Conservation (phyloP, 371 early-diverging fungal genomes). For the Haplosporangium sp. region DNA sequence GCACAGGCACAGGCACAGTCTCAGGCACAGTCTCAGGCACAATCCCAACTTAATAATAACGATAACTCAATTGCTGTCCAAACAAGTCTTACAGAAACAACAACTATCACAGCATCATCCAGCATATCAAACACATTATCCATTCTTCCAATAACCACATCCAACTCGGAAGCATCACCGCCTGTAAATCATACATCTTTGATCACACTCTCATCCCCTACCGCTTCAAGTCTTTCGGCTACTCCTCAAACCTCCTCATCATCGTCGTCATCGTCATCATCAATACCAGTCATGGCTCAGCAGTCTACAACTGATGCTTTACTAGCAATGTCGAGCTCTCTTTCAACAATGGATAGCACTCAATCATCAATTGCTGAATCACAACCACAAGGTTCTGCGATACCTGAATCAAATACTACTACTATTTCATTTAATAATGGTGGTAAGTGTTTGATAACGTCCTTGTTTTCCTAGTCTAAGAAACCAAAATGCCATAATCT, state of each 20-base stretch:
- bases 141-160: background rate
- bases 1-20: conserved; percentile 16
- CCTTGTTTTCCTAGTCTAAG: too few relatives aligned
- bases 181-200: background rate
- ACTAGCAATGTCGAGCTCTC: background rate
- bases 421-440: background rate
- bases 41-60: background rate
- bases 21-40: background rate
- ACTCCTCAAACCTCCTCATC: background rate
- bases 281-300: background rate
- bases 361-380: conserved; percentile 1
- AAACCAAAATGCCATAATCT: background rate
- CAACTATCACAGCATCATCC: background rate
- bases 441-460: background rate
- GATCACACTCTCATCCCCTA: background rate
- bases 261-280: conserved; percentile 3
- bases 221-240: background rate
- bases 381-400: background rate
- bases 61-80: background rate
- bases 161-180: background rate
- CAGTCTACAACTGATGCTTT: background rate
- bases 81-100: background rate
- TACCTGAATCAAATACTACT: background rate
- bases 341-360: background rate
- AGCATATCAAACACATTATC: background rate